Evolutionary conservation across 2,329 filamentous ascomycete genomes (phyloP).

Genomic region (Clonostachys byssicola): DNA sequence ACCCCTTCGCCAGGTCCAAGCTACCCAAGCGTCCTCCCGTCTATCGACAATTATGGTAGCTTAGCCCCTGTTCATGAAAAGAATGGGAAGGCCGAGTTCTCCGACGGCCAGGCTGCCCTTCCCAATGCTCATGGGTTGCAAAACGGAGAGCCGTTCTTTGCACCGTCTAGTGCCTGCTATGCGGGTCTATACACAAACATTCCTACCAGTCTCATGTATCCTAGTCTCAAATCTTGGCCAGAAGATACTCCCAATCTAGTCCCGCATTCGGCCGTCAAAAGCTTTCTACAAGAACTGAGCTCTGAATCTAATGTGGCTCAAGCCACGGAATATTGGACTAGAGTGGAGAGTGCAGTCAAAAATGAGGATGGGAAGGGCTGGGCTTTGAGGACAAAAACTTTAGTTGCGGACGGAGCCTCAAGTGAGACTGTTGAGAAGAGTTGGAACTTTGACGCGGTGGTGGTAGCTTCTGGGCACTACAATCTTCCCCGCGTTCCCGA

Average conservation of each 20-base stretch:
- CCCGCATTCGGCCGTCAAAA: conserved; percentile 47
- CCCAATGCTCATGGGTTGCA: not conserved
- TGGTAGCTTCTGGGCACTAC: conserved; percentile 66
- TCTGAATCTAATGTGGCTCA: conserved; percentile 40
- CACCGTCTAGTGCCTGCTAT: conserved; percentile 42
- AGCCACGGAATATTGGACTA: conserved; percentile 49
- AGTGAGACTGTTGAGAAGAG: conserved; percentile 18
- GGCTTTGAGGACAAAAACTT: conserved; percentile 42
- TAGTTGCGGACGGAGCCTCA: conserved; percentile 18
- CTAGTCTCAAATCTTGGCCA: conserved; percentile 46
- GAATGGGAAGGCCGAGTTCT: not conserved
- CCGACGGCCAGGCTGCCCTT: not conserved
- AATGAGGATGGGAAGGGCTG: conserved; percentile 32
- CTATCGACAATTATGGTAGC: conserved; percentile 15
- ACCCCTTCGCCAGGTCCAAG: conserved; percentile 17
- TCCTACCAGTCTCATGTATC: conserved; percentile 49
- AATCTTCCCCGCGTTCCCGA: conserved; percentile 58
- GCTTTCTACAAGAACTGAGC: conserved; percentile 60
- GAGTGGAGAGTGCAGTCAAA: conserved; percentile 50
- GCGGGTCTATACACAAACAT: conserved; percentile 68
- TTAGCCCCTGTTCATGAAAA: conserved; percentile 4
- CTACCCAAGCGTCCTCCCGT: conserved; percentile 23
- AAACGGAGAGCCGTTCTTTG: conserved; percentile 7
- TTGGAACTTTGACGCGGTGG: conserved; percentile 56
- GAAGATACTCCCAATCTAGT: conserved; percentile 55